Conservation (phyloP, 345 rosid genomes). For the Hibiscus mutabilis region DNA sequence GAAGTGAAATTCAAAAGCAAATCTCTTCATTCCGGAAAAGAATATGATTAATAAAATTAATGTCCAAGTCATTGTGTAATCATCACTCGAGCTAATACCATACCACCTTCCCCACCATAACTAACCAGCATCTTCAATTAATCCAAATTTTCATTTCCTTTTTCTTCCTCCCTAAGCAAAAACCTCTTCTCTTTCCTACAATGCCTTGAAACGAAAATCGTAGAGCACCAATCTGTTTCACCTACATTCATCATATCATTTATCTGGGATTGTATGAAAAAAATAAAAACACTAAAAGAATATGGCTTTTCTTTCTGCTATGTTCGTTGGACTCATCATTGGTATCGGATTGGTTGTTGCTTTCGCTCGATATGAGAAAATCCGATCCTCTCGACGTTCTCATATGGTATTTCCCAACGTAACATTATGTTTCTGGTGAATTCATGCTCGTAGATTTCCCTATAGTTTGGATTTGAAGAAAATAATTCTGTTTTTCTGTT, state of each 20-base stretch:
- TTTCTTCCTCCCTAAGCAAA: neutral
- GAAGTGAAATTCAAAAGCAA: too few species aligned
- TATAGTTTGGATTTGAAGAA: neutral
- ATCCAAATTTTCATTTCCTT: neutral
- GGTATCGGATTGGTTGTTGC: slow-evolving; percentile 51
- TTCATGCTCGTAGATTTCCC: neutral
- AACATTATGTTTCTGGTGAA: neutral
- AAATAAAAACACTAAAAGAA: neutral
- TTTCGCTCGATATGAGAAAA: slow-evolving; percentile 50
- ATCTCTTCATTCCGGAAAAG: neutral
- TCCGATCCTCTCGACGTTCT: slow-evolving; percentile 50
- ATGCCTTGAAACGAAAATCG: slow-evolving; percentile 1
- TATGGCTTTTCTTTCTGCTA: slow-evolving; percentile 46
- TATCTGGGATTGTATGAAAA: too few species aligned
- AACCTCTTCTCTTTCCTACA: neutral
- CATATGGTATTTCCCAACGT: slow-evolving; percentile 32
- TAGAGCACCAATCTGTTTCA: neutral
- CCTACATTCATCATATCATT: neutral
- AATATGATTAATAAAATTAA: neutral
- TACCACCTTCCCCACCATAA: neutral
- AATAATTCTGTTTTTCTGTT: neutral
- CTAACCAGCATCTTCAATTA: neutral
- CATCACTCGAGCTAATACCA: neutral
- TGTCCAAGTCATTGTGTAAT: neutral
- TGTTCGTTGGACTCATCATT: slow-evolving; percentile 43